These are phyloP conservation scores for Penicillium subrubescens DNA, from an alignment of 495 filamentous ascomycete genomes.

Conservation along the genomic window DNA sequence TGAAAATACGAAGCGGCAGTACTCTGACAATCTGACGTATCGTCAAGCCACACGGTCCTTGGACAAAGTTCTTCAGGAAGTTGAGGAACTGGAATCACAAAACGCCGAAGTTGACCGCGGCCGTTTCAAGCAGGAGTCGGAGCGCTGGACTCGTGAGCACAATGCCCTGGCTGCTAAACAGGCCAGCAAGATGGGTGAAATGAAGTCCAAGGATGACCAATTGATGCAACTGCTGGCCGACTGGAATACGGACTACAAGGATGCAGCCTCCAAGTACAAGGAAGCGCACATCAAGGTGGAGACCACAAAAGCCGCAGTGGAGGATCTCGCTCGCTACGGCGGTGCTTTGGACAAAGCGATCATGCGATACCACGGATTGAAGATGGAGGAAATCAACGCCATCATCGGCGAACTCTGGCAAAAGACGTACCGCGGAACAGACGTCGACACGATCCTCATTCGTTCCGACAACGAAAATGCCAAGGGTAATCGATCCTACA, in stretches of 20 bases:
- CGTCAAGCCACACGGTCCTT: slow-evolving; percentile 71
- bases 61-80: slow-evolving; percentile 65
- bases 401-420: slow-evolving; percentile 96
- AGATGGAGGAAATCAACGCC: slow-evolving; percentile 98
- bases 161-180: slow-evolving; percentile 62
- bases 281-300: slow-evolving; percentile 89
- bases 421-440: slow-evolving; percentile 93
- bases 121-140: slow-evolving; percentile 69
- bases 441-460: slow-evolving; percentile 96
- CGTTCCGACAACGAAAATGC: slow-evolving; percentile 79
- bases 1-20: slow-evolving; percentile 75
- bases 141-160: slow-evolving; percentile 60
- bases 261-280: slow-evolving; percentile 79
- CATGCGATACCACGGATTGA: slow-evolving; percentile 91
- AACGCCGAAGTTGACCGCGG: slow-evolving; percentile 82
- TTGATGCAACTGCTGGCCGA: slow-evolving; percentile 68
- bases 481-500: slow-evolving; percentile 82
- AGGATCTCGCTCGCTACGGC: slow-evolving; percentile 81
- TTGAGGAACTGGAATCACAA: slow-evolving; percentile 73
- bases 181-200: slow-evolving; percentile 65
- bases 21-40: slow-evolving; percentile 83
- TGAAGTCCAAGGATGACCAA: slow-evolving; percentile 81
- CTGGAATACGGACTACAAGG: slow-evolving; percentile 84
- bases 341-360: slow-evolving; percentile 89
- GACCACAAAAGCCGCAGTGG: slow-evolving; percentile 88